A percentile compares a stretch with the other conserved stretches of the same genome.
phyloP scores from a whole-genome alignment of 352 stramenopile genomes.

The Globisporangium lucens region DNA sequence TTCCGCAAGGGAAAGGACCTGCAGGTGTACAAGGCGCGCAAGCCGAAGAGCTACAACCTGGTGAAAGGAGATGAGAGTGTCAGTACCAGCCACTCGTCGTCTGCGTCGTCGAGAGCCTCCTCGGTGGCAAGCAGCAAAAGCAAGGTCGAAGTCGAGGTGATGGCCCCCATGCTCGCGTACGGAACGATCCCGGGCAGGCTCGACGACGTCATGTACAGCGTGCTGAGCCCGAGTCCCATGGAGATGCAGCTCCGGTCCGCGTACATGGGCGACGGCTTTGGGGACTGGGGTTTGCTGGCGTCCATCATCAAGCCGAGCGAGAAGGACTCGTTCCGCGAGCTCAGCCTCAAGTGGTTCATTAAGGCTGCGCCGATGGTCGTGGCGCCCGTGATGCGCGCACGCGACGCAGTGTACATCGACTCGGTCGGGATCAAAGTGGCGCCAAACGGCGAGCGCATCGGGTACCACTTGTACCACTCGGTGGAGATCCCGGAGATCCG shows the following conservation, averaged over 20 bases:
- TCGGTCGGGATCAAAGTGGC: not conserved
- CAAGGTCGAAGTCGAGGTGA: no score
- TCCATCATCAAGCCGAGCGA: not conserved
- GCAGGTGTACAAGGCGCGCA: not conserved
- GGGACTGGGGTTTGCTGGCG: not conserved
- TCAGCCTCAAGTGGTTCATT: not conserved
- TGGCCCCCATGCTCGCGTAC: slow-evolving; percentile 20
- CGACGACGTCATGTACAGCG: slow-evolving; percentile 47
- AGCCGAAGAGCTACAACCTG: no score
- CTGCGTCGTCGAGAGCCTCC: not conserved
- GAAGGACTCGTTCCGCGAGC: not conserved
- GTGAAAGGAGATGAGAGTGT: no score
- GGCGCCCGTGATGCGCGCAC: not conserved
- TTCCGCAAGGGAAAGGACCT: not conserved
- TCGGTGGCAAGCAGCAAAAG: no score
- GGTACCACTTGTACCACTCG: not conserved
- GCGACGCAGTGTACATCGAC: not conserved
- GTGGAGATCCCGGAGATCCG: not conserved
- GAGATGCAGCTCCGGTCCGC: not conserved
- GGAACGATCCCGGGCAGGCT: slow-evolving; percentile 32
- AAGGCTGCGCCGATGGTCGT: no score
- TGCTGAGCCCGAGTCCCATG: slow-evolving; percentile 29
- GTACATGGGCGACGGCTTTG: not conserved
- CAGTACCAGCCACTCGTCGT: no score
- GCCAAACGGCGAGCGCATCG: not conserved